phyloP scores from a whole-genome alignment of 176 grass and related monocot genomes.

The Pharus latifolius region DNA sequence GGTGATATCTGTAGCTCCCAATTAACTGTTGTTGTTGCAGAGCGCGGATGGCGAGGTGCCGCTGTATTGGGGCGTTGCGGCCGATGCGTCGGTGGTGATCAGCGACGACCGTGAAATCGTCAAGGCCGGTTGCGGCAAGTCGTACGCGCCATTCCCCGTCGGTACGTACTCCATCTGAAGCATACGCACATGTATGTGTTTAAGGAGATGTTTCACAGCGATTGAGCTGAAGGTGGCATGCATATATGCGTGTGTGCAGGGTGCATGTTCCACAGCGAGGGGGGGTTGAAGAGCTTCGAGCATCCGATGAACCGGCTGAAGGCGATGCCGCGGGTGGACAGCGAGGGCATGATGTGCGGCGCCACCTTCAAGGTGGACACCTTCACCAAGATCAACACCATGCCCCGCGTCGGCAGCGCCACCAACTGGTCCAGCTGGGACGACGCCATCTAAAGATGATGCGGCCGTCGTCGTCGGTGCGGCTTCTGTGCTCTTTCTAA shows the following conservation, averaged over 20 bases:
- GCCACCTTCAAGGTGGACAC: constrained; percentile 87
- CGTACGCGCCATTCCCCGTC: constrained; percentile 72
- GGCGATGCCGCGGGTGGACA: constrained; percentile 84
- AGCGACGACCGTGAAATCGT: constrained; percentile 56
- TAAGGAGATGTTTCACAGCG: no score
- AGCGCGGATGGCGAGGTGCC: constrained; percentile 45
- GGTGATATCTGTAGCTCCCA: no score
- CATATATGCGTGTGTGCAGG: constrained; percentile 9
- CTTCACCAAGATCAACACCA: constrained; percentile 73
- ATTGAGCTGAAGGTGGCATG: no score
- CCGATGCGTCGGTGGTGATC: constrained; percentile 81
- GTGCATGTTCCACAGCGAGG: constrained; percentile 95
- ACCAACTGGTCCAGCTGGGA: constrained; percentile 74
- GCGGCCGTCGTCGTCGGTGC: no score
- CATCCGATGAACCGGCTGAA: constrained; percentile 80
- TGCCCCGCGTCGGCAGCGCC: constrained; percentile 85
- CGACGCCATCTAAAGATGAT: not conserved
- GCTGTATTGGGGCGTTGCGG: constrained; percentile 72
- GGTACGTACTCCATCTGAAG: constrained; percentile 6
- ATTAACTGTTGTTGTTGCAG: constrained; percentile 8
- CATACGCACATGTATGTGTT: no score
- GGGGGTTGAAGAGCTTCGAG: constrained; percentile 94
- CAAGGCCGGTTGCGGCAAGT: constrained; percentile 65
- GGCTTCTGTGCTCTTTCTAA: no score
- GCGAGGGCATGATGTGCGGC: constrained; percentile 85